Evolutionary conservation across 768 basidiomycete genomes (phyloP).

Genomic region (Psilocybe tampanensis): DNA sequence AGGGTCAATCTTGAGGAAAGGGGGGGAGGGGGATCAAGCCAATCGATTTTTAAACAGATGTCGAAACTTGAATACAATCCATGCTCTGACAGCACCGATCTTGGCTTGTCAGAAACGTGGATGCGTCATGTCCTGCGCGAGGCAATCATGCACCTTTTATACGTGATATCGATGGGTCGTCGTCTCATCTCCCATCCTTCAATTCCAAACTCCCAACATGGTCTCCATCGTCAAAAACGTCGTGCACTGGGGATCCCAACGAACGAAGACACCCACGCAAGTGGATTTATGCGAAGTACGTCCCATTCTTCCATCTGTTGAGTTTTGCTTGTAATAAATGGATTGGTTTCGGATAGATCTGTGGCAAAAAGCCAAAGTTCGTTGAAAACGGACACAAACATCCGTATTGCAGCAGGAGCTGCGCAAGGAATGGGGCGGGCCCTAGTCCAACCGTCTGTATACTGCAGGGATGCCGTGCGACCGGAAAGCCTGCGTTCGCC

Average conservation of each 20-base stretch:
- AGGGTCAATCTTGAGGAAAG: constrained; percentile 12
- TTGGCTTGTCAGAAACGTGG: constrained; percentile 36
- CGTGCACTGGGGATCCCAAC: constrained; percentile 42
- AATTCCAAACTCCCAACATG: constrained; percentile 34
- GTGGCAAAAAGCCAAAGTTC: constrained; percentile 62
- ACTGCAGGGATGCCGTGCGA: constrained; percentile 53
- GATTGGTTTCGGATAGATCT: constrained; percentile 41
- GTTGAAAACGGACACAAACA: constrained; percentile 61
- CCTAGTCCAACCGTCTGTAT: constrained; percentile 42
- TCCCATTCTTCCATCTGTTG: not conserved
- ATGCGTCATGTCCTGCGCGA: constrained; percentile 32
- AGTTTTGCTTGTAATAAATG: constrained; percentile 12
- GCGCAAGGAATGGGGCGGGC: constrained; percentile 50
- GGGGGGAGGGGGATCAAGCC: constrained; percentile 3
- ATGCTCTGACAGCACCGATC: constrained; percentile 24
- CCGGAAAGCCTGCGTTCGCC: constrained; percentile 49
- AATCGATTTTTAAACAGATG: constrained; percentile 32
- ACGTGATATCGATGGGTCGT: constrained; percentile 24
- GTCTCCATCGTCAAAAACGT: constrained; percentile 43
- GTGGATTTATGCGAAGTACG: constrained; percentile 51
- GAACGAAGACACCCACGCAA: constrained; percentile 22
- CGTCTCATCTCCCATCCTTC: constrained; percentile 16
- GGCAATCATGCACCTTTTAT: constrained; percentile 29
- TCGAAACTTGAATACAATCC: constrained; percentile 17
- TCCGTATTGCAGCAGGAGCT: constrained; percentile 63